Conservation (phyloP, 2,329 filamentous ascomycete genomes). For the Scedosporium minutisporum region DNA sequence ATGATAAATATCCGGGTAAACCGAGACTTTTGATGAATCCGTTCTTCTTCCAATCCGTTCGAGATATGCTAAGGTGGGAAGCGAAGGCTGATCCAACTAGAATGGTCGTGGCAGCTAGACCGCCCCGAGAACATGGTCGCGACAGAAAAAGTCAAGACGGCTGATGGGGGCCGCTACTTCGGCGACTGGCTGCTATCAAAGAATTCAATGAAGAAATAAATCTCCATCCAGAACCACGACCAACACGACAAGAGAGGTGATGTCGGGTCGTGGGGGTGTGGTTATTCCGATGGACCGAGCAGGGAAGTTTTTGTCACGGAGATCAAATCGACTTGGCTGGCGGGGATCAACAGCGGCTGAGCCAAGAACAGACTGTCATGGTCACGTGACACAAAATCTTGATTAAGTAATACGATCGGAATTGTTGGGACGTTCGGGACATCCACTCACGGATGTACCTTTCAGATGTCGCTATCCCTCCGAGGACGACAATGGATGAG, state of each 20-base stretch:
- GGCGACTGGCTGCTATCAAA: too few relatives aligned
- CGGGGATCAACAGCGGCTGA: not conserved
- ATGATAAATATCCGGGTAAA: too few relatives aligned
- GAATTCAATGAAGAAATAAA: too few relatives aligned
- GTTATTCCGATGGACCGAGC: not conserved
- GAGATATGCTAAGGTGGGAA: too few relatives aligned
- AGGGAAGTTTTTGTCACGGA: not conserved
- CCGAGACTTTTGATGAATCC: too few relatives aligned
- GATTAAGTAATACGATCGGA: not conserved
- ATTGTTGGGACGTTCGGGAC: not conserved
- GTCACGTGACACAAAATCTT: not conserved
- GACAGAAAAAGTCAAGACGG: too few relatives aligned
- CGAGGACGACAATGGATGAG: not conserved
- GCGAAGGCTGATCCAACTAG: too few relatives aligned
- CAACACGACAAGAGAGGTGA: not conserved
- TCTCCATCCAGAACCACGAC: too few relatives aligned
- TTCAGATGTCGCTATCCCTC: not conserved
- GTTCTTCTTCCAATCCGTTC: too few relatives aligned
- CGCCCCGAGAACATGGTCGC: too few relatives aligned
- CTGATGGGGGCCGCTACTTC: too few relatives aligned
- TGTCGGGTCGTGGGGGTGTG: not conserved
- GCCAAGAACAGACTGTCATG: not conserved
- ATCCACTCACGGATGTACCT: not conserved
- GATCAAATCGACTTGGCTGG: not conserved
- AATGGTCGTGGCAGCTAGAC: too few relatives aligned